These are phyloP conservation scores for Penicillium alfredii DNA, from an alignment of 495 filamentous ascomycete species.

Conservation along the genomic window DNA sequence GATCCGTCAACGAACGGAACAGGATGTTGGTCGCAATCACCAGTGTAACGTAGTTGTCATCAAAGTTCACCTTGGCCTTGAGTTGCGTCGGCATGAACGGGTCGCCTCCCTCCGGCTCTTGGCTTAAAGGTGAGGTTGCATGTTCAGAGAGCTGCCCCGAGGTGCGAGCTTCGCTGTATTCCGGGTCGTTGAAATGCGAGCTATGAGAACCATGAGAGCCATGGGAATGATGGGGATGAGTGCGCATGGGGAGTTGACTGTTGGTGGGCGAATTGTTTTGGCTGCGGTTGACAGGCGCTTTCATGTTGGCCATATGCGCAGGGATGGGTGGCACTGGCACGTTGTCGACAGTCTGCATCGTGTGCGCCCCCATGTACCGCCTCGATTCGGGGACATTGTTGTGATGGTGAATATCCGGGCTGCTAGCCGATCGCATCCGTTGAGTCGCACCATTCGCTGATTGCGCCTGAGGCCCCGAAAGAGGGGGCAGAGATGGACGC, in stretches of 20 bases:
- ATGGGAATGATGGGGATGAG: slow-evolving; percentile 27
- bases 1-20: slow-evolving; percentile 85
- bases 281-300: slow-evolving; percentile 59
- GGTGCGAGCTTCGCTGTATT: slow-evolving; percentile 29
- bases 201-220: no score
- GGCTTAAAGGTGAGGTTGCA: slow-evolving; percentile 33
- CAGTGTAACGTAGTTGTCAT: slow-evolving; percentile 76
- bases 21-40: slow-evolving; percentile 90
- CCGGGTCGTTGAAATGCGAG: slow-evolving; percentile 38
- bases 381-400: slow-evolving; percentile 35
- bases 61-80: slow-evolving; percentile 89
- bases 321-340: slow-evolving; percentile 60
- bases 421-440: slow-evolving; percentile 63
- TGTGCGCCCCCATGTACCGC: slow-evolving; percentile 50
- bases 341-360: slow-evolving; percentile 61
- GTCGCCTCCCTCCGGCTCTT: slow-evolving; percentile 30
- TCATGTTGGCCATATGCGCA: slow-evolving; percentile 53
- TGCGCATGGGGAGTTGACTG: slow-evolving; percentile 42
- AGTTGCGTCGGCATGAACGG: slow-evolving; percentile 58
- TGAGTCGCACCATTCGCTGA: slow-evolving; percentile 47
- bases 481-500: slow-evolving; percentile 76
- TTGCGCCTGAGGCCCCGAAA: slow-evolving; percentile 53
- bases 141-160: slow-evolving; percentile 30
- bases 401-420: slow-evolving; percentile 58
- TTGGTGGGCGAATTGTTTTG: slow-evolving; percentile 60